Conservation (phyloP, 345 rosid genomes). For the Salix caprea region DNA sequence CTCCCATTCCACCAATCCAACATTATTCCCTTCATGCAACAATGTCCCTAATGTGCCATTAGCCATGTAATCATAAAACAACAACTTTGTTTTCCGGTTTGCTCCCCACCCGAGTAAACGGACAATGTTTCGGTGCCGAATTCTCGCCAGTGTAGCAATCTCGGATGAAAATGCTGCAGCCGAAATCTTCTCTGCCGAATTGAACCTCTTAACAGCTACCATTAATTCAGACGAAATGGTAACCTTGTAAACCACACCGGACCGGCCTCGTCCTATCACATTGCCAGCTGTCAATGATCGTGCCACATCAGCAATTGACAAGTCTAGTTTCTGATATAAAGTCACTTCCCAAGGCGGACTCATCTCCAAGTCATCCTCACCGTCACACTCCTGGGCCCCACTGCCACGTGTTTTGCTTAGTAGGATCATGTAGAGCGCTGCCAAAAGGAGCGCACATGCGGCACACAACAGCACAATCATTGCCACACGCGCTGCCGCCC, state of each 20-base stretch:
- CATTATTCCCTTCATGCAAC: constrained; percentile 46
- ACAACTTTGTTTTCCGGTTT: constrained; percentile 54
- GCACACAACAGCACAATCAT: constrained; percentile 59
- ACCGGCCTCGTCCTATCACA: constrained; percentile 68
- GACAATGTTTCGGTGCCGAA: constrained; percentile 88
- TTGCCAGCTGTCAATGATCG: constrained; percentile 48
- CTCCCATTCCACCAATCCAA: constrained; percentile 52
- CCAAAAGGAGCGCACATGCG: constrained; percentile 53
- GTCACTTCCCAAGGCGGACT: constrained; percentile 85
- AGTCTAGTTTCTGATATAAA: constrained; percentile 71
- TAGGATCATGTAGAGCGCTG: constrained; percentile 65
- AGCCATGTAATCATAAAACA: constrained; percentile 68
- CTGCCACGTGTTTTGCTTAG: constrained; percentile 33
- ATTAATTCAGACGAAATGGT: constrained; percentile 47
- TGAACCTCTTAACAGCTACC: constrained; percentile 69
- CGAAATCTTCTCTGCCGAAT: constrained; percentile 39
- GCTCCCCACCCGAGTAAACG: constrained; percentile 79
- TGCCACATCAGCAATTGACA: constrained; percentile 62
- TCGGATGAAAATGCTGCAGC: constrained; percentile 72
- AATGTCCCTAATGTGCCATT: constrained; percentile 60
- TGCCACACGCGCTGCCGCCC: constrained; percentile 47
- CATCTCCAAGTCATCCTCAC: constrained; percentile 47
- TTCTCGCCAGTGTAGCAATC: constrained; percentile 59
- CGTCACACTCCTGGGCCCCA: constrained; percentile 32
- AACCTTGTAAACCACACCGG: constrained; percentile 75